Evolutionary conservation across 306 rosid species (phyloP), one percentile per base, ranked within the genome.

Genomic region (Gillenia trifoliata): DNA sequence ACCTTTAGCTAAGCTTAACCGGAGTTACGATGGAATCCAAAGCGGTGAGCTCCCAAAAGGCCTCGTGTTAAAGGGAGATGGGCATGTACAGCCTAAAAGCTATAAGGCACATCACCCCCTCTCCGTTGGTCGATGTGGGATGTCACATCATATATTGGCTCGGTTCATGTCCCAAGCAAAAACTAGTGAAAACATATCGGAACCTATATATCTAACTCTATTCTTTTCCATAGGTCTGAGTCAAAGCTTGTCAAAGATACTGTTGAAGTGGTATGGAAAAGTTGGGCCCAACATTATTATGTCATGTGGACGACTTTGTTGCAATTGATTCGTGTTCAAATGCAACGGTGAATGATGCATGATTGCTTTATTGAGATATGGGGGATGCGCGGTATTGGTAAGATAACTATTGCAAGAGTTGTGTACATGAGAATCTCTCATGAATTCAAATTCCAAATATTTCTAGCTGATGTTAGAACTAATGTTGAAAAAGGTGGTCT

Each of bases 301-400:
- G 30, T 57, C 1, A 4, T 57, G 31, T 5, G 8, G 15, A 25
- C 8, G 19, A 57, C 64, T 6, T 57, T 3, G 64, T 57, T 57
- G 64, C 19, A 25, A 57, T 57, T 5, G 33, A 57, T 57, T 57
- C 64, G 33, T 26, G 4, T 54, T 54, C 25, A 25, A 31, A 26
- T 57, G 64, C 31, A 12, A 12, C 7, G 64, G 17, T 55, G 25
- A 65, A 71, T 56, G 66, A n/a, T n/a, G n/a, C n/a, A 71, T 15
- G 75, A 19, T 17, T 61, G 54, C 17, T 56, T 71, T 25, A 43
- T 71, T 55, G 75, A 66, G 6, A 56, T 71, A 34, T 71, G 75
- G 75, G 75, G 75, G 22, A 71, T 71, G 75, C 66, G 75, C 13
- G 66, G 75, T 22, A 56, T 71, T 36, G 75, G 75, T 3, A 71